Evolutionary conservation across 2,329 filamentous ascomycete genomes (phyloP).

Genomic region (Incumbomyces lentus): DNA sequence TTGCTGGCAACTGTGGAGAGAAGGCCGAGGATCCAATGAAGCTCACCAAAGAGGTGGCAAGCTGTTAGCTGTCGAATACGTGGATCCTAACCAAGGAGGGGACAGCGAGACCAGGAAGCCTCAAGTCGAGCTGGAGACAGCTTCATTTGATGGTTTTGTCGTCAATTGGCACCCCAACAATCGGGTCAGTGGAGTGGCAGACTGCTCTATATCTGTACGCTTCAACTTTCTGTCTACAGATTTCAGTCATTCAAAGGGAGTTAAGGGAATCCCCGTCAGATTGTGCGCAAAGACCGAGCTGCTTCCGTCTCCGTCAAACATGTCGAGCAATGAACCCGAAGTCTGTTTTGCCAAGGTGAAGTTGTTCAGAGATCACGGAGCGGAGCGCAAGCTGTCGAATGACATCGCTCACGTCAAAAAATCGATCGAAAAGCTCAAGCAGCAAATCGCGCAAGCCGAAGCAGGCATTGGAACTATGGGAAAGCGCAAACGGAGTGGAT

Average conservation of each 20-base stretch:
- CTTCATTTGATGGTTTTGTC: conserved; percentile 88
- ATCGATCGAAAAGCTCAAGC: conserved; percentile 89
- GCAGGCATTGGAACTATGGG: conserved; percentile 49
- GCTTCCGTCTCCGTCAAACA: conserved; percentile 40
- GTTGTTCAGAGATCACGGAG: conserved; percentile 89
- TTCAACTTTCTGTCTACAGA: conserved; percentile 99
- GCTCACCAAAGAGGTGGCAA: conserved; percentile 88
- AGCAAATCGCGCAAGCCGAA: conserved; percentile 72
- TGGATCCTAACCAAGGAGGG: conserved; percentile 53
- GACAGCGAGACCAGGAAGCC: conserved; percentile 47
- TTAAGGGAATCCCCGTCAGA: conserved; percentile 91
- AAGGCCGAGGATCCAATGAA: conserved; percentile 89
- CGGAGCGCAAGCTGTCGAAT: conserved; percentile 88
- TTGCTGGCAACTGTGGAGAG: conserved; percentile 92
- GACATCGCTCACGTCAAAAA: conserved; percentile 93
- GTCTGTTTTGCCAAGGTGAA: conserved; percentile 96
- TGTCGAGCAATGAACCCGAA: conserved; percentile 42
- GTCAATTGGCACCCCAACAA: conserved; percentile 74
- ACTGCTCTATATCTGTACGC: conserved; percentile 79
- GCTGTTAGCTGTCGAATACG: conserved; percentile 88
- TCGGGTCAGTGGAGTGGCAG: conserved; percentile 47
- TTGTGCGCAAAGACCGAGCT: conserved; percentile 83
- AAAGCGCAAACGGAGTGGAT: conserved; percentile 50
- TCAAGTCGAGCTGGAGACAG: conserved; percentile 59
- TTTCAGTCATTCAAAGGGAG: conserved; percentile 96